Evolutionary conservation across 1,284 basidiomycete species (phyloP), one percentile per base, ranked within the genome.

Genomic region (Polyporus tsugae): DNA sequence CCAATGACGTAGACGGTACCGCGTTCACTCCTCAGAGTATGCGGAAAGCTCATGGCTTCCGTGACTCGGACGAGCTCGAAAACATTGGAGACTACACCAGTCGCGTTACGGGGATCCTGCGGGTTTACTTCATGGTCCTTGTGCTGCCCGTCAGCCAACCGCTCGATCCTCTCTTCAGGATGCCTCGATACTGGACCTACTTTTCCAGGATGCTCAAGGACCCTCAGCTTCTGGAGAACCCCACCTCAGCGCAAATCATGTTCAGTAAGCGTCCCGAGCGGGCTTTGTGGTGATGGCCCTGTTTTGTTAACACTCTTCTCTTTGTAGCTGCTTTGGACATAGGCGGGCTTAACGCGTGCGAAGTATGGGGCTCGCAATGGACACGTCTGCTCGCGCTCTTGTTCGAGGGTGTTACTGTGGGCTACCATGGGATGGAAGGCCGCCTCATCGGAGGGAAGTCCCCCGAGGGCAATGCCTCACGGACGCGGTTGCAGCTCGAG

Each of bases 71-170:
- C 6, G 89, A 97, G 80, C 10, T 38, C 2, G 62, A 63, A 41
- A 82, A 85, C 0, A 77, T 81, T 19, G 81, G 87, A 19, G 92
- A 95, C 63, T 94, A 95, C 78, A 85, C 87, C 29, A 84, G 85
- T 57, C 89, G 97, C n/a, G 87, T 98, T 73, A 82, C 89, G 36
- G 96, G 95, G 6, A 88, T 97, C 59, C 86, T 95, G 84, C 89
- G 96, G 11, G 88, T 99, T 29, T 99, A 98, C 83, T 95, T 95
- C 78, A 87, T 91, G 9, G 88, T 98, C 66, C 79, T 97, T 49
- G 86, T 82, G 69, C 72, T 77, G 33, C 82, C 83, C 25, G 75
- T 80, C 29, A 74, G 80, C 62, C 76, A 77, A 64, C 84, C 86
- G n/a, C 73, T 84, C 67, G 80, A 86, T 55, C 76, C 75, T 33